Base-by-base conservation (phyloP, 2,329 filamentous ascomycete genomes). In the Penicillium italicum region DNA sequence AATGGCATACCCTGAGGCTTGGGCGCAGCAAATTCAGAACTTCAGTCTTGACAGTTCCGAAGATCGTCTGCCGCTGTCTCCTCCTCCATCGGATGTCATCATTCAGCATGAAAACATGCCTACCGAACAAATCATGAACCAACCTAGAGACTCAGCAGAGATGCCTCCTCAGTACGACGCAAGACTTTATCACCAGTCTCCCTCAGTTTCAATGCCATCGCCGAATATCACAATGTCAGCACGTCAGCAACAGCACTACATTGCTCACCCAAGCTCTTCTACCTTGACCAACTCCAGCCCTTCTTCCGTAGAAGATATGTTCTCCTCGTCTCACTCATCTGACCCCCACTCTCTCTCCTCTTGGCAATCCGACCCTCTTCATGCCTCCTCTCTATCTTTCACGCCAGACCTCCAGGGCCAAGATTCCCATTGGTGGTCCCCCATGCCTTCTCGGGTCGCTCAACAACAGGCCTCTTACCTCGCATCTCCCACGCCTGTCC, bases 1-100 rank as follows among this genome's bases (percentile, higher is more conserved):
- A 61, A 75, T 73, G 71, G 69, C 69, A 44, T 74, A 73, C 74
- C 65, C 75, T 68, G 68, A 77, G 47, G 64, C 71, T 44, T 85
- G 83, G 82, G 74, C 77, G 37, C 77, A 81, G 61, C 79, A 80
- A 56, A 74, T 83, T 42, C 77, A 82, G 55, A 79, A 79, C 57
- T 82, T 82, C 65, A 75, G 75, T 57, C 69, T 83, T 41, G 76
- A 79, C 45, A 69, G 75, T 59, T 72, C 78, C 16, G 71, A 77
- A 53, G 72, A 76, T 53, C 66, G 68, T 38, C 64, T 75, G 11
- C 73, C 77, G 55, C 65, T 77, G 14, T 79, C 79, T 22, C 75
- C 78, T 40, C 77, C 77, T 44, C 72, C 73, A 54, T 77, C 78
- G 40, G 74, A 74, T 53, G 76, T 73, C 50, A 68, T 74, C 4